These are phyloP conservation scores for Orbilia brochopaga DNA, from an alignment of 2,329 filamentous ascomycete genomes.

Conservation along the genomic window DNA sequence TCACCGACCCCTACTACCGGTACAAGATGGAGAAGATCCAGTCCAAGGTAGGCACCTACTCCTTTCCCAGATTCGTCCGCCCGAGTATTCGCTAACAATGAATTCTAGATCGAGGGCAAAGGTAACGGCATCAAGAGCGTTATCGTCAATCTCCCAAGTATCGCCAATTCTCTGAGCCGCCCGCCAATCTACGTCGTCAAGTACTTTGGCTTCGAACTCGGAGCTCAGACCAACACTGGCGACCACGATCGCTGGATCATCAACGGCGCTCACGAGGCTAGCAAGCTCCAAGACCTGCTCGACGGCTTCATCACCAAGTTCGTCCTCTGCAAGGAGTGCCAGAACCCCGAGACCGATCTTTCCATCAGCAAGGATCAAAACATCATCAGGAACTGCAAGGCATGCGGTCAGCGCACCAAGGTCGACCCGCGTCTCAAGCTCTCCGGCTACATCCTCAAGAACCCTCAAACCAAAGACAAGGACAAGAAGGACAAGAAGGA, in stretches of 20 bases:
- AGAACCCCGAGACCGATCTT: slow-evolving; percentile 98
- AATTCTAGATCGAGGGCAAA: slow-evolving; percentile 82
- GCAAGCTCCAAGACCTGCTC: slow-evolving; percentile 96
- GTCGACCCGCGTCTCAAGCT: slow-evolving; percentile 95
- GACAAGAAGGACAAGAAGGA: slow-evolving; percentile 82
- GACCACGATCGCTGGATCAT: slow-evolving; percentile 99
- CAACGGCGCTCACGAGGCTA: slow-evolving; percentile 94
- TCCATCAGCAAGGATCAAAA: slow-evolving; percentile 84
- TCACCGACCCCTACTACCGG: slow-evolving; percentile 98
- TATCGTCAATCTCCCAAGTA: slow-evolving; percentile 93
- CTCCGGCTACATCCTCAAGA: slow-evolving; percentile 96
- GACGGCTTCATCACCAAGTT: slow-evolving; percentile 99
- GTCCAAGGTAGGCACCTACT: slow-evolving; percentile 68
- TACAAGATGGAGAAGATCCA: slow-evolving; percentile 99
- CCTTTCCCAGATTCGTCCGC: not conserved
- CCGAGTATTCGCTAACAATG: not conserved
- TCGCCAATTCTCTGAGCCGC: slow-evolving; percentile 88
- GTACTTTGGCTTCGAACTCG: slow-evolving; percentile 98
- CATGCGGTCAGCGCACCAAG: slow-evolving; percentile 89
- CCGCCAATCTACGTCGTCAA: slow-evolving; percentile 97
- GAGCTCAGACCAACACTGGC: slow-evolving; percentile 96
- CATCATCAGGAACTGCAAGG: slow-evolving; percentile 97
- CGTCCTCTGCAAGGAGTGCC: slow-evolving; percentile 99
- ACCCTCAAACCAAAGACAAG: slow-evolving; percentile 83
- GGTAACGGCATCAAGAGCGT: slow-evolving; percentile 99